Evolutionary conservation across 306 rosid genomes (phyloP), one percentile per base, ranked within the genome.

Genomic region (Vigna nakashimae): DNA sequence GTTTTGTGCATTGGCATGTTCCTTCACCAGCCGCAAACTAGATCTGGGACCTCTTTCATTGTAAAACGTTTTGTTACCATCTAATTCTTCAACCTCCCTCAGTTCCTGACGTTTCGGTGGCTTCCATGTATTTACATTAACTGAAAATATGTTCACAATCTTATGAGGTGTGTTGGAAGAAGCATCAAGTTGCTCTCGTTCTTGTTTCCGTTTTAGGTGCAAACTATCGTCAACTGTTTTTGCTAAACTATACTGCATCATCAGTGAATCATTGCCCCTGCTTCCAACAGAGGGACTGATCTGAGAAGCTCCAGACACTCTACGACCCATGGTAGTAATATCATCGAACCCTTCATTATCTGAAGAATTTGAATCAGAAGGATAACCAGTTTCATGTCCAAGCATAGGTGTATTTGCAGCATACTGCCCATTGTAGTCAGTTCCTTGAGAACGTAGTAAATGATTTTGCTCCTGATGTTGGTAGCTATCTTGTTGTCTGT

Each of bases 101-200:
- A 86, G 75, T 65, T 83, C 97, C 88, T 88, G 86, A 80, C 84
- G 89, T 30, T 83, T 85, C 57, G 81, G 84, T 14, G 91, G 90
- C 76, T 95, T 92, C 96, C 97, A 89, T 38, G 90, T 77, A 85
- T 88, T 91, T 73, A 84, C 89, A 86, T 87, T 88, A 75, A 81
- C 87, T 62, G 97, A 89, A 73, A 83, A 45, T 45, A 45, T 75
- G 74, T 88, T 92, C 60, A 89, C 87, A 72, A 85, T 77, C 83
- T 89, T 91, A 55, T 83, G 90, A 15, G 93, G 84, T 76, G 91
- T 30, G 69, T 83, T 86, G 38, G 79, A 76, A 73, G 86, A 84
- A 22, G 85, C 79, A 50, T 81, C 42, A 71, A 76, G 76, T 83
- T 82, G 92, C 83, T 84, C 85, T 79, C 81, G 88, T 65, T 76